Conservation (phyloP, 306 rosid genomes). For the Amphicarpaea edgeworthii region DNA sequence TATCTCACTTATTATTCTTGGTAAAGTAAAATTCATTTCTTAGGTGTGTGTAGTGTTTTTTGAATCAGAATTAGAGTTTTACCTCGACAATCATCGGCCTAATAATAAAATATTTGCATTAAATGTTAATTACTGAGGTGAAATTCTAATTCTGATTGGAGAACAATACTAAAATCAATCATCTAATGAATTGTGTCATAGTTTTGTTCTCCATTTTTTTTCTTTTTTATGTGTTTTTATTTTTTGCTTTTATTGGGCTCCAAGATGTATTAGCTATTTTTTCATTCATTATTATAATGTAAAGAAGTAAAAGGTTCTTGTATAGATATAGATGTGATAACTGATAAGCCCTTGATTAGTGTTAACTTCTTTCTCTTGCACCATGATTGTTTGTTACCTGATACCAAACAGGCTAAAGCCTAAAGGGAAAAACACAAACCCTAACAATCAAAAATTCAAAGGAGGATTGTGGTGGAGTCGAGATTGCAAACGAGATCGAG, state of each 20-base stretch:
- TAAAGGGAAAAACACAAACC: too few relatives aligned
- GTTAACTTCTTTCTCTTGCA: constrained; percentile 25
- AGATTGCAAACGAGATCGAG: too few relatives aligned
- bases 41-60: not conserved
- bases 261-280: constrained; percentile 56
- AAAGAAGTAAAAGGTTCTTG: constrained; percentile 52
- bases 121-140: not conserved
- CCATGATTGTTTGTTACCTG: not conserved
- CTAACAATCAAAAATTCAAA: too few relatives aligned
- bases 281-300: constrained; percentile 71
- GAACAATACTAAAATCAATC: not conserved
- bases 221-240: not conserved
- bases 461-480: too few relatives aligned
- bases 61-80: not conserved
- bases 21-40: constrained; percentile 6
- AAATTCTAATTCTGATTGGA: not conserved
- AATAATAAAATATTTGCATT: not conserved
- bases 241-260: not conserved
- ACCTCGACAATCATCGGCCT: not conserved
- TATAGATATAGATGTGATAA: constrained; percentile 45
- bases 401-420: too few relatives aligned
- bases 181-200: not conserved
- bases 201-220: constrained; percentile 1
- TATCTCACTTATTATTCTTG: not conserved
- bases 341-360: constrained; percentile 4